Evolutionary conservation across 129 eudicot species (phyloP), one percentile per base, ranked within the genome.

Genomic region (Flaveria linearis): DNA sequence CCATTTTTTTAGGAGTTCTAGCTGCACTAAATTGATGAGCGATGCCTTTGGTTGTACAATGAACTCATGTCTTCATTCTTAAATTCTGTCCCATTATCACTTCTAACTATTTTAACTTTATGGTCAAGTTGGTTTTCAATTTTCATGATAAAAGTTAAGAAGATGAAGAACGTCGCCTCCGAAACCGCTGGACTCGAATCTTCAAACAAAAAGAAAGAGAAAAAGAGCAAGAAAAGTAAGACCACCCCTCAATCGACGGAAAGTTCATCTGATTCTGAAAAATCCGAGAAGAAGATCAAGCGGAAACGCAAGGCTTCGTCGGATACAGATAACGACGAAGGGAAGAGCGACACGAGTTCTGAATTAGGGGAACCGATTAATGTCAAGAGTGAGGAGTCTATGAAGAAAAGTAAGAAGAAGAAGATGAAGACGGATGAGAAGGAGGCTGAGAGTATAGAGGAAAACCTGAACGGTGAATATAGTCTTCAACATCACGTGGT

Each of bases 401-500:
- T 68, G 77, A 84, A 76, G 68, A 79, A 84, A 60, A 84, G 78
- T 80, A 82, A 72, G 84, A 84, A 86, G 81, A 92, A 90, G 82
- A 89, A 86, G 85, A 72, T 77, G 50, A 91, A 89, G 81, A 45
- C 84, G 43, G 70, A 17, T 1, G 84, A 74, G 53, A 73, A 20
- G 43, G 85, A 9, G 25, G 85, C 76, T 16, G 87, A 17, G 73
- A 76, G 36, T 43, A 80, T 70, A 63, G 95, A 71, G 49, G 90
- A 87, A 25, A 64, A 90, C 99, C 99, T 66, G 97, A 94, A 53
- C 97, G 84, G 72, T 94, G 99, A 76, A 94, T 94, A 53, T 94
- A 94, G 50, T 93, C 99, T 78, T 94, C 99, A 5, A 91, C 99
- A 76, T 91, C 99, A 67, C 97, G 92, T 7, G 97, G 96, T 16